phyloP scores from a whole-genome alignment of 305 asterid genomes.

The Fraxinus floribunda region DNA sequence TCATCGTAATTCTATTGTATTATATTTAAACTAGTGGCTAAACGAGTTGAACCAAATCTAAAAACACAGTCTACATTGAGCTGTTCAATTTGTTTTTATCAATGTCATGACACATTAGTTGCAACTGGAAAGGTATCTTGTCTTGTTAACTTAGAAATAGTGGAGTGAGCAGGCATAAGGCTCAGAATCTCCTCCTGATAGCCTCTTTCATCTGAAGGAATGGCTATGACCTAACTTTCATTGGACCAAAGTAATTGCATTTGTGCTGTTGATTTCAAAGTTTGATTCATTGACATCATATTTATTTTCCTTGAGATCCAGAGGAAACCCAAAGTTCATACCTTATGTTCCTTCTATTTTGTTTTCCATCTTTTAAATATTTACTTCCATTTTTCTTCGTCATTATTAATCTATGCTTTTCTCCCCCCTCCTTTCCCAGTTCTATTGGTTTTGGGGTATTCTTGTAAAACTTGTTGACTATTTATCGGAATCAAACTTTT shows the following conservation, averaged over 20 bases:
- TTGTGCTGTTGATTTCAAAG: background rate
- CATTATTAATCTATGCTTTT: background rate
- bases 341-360: background rate
- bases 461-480: background rate
- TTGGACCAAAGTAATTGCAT: background rate
- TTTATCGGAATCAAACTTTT: background rate
- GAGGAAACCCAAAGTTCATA: background rate
- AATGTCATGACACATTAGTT: background rate
- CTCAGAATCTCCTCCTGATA: background rate
- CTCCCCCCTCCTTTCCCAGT: background rate
- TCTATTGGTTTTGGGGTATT: background rate
- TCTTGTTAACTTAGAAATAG: background rate
- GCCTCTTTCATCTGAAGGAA: background rate
- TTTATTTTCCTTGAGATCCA: background rate
- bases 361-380: background rate
- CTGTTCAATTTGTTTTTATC: background rate
- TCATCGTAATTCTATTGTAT: background rate
- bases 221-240: background rate
- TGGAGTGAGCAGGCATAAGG: background rate
- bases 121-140: background rate
- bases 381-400: background rate
- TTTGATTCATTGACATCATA: background rate
- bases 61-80: background rate
- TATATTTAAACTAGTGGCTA: background rate
- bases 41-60: no score